These are phyloP conservation scores for Danielia reshetovae DNA, from an alignment of 805 yeast species.

Conservation along the genomic window DNA sequence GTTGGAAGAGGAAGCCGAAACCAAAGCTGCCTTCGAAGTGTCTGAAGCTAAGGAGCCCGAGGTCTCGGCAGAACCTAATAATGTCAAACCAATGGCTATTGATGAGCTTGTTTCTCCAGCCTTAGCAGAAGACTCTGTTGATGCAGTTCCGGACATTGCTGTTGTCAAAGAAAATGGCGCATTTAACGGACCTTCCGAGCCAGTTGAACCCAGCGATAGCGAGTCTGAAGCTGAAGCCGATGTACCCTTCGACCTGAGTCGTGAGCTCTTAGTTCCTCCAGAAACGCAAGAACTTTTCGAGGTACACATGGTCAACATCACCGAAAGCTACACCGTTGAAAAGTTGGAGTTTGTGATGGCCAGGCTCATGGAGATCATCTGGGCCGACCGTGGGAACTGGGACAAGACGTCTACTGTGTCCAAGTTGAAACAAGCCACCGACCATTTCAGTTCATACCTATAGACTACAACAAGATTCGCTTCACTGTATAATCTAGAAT, in stretches of 20 bases:
- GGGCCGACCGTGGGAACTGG: constrained; percentile 57
- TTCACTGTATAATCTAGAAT: neutral
- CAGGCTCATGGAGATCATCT: constrained; percentile 62
- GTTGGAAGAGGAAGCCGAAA: neutral
- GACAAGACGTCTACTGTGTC: constrained; percentile 39
- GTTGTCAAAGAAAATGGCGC: neutral
- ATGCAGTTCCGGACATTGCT: neutral
- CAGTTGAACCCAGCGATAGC: constrained; percentile 2
- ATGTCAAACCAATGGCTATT: no score
- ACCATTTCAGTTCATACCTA: constrained; percentile 1
- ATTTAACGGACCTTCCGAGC: neutral
- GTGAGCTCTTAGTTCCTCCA: constrained; percentile 38
- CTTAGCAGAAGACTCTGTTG: neutral
- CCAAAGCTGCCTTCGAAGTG: neutral
- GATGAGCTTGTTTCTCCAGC: neutral
- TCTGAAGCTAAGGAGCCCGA: neutral
- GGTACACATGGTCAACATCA: constrained; percentile 23
- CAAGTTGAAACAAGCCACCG: constrained; percentile 22
- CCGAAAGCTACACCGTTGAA: constrained; percentile 34
- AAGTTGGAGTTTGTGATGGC: constrained; percentile 49
- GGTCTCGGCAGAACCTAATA: neutral
- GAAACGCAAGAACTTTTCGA: constrained; percentile 22
- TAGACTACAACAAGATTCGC: neutral
- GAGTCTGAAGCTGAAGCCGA: constrained; percentile 37
- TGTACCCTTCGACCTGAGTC: constrained; percentile 48